phyloP scores from a whole-genome alignment of 2,329 filamentous ascomycete species.

The Monascus ruber region DNA sequence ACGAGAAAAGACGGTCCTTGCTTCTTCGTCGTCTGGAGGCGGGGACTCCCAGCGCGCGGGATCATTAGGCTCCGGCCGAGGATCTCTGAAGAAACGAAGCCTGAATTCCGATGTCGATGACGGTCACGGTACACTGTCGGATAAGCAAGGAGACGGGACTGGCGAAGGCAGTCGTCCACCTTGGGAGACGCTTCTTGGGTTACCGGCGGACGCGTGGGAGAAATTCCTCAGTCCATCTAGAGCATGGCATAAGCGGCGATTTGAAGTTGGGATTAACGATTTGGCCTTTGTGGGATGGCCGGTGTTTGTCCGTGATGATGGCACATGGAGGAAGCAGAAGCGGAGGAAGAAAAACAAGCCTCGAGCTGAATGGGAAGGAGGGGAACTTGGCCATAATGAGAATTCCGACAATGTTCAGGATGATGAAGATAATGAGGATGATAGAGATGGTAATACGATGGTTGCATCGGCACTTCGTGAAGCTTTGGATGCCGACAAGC shows the following conservation, averaged over 20 bases:
- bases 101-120: constrained; percentile 22
- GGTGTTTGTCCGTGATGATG: constrained; percentile 68
- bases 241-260: constrained; percentile 68
- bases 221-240: constrained; percentile 66
- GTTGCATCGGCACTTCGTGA: constrained; percentile 8
- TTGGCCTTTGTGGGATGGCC: constrained; percentile 73
- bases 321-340: constrained; percentile 60
- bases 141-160: constrained; percentile 15
- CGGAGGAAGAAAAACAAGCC: constrained; percentile 33
- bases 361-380: constrained; percentile 18
- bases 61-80: constrained; percentile 22
- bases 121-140: constrained; percentile 17
- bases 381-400: constrained; percentile 26
- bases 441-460: constrained; percentile 13
- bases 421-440: constrained; percentile 18
- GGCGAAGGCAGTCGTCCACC: constrained; percentile 16
- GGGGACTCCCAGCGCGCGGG: constrained; percentile 20
- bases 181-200: constrained; percentile 57
- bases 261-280: constrained; percentile 72
- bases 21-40: constrained; percentile 15
- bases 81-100: background rate
- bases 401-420: constrained; percentile 21
- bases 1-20: constrained; percentile 3
- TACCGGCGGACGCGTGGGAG: constrained; percentile 65
- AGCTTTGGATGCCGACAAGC: background rate